Evolutionary conservation across 2,329 filamentous ascomycete species (phyloP), one percentile per base, ranked within the genome.

Genomic region (Fusarium sterilihyphosum): DNA sequence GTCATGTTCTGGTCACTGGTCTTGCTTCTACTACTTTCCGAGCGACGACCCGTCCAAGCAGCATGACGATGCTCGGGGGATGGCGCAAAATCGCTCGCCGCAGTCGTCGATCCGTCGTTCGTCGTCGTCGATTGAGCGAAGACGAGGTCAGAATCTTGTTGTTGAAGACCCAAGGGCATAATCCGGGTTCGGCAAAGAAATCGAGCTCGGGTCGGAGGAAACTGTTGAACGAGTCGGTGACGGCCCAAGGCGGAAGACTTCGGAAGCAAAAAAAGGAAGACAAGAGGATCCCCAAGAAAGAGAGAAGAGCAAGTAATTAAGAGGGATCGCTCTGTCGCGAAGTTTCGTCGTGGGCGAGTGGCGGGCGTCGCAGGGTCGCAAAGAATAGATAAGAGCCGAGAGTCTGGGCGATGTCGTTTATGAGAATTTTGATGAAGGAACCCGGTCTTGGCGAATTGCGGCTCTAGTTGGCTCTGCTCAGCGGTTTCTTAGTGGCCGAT

Each of bases 1-100:
- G 74, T 81, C 83, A 84, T 84, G 74, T 71, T 81, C 76, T 79
- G 75, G 65, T 75, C 61, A 68, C 66, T 74, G 66, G 71, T 77
- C 68, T 71, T 73, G 69, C 63, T 70, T 66, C 67, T 78, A 64
- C 73, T 77, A 73, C 76, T 78, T 52, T 78, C 77, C 74, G 70
- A 76, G 70, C 65, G 73, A 65, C 73, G 73, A 58, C 77, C 66
- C 64, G 67, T 73, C 73, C 76, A 77, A 73, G 71, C 73, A 68
- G 80, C 82, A 84, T 84, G 73, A 73, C 82, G 81, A 80, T 78
- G 64, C 61, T 74, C 70, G 57, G 70, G 73, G 37, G 69, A 68
- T 61, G 66, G 65, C 67, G 70, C 73, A 77, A 70, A 78, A 56
- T 73, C 75, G 70, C 71, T 76, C 13, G 67, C 66, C 18, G 70